Evolutionary conservation across 768 basidiomycete genomes (phyloP), one percentile per base, ranked within the genome.

Genomic region (Kwoniella dejecticola): DNA sequence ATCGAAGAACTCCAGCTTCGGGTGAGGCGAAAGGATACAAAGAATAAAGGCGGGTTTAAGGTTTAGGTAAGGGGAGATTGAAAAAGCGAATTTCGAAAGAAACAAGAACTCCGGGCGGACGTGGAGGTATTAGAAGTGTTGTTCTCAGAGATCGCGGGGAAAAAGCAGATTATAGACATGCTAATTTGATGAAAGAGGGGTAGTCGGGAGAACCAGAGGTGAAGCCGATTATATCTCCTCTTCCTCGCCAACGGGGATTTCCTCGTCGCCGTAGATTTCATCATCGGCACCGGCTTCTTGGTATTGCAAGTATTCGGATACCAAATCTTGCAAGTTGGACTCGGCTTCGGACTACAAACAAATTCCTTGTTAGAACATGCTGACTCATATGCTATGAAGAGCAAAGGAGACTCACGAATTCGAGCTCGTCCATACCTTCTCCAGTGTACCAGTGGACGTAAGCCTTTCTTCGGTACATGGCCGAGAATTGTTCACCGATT

Each of bases 261-360:
- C 70, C 62, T 69, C 74, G 38, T 79, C 76, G 42, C 67, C 75
- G 71, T 73, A 73, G 42, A 65, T 60, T 69, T 78, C 78, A 53
- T 76, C 73, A 8, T 74, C 77, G 38, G 77, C 74, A 17, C 67
- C 54, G 46, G 73, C 74, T 36, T 74, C 72, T 66, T 77, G 74
- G 75, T 79, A 80, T 64, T 80, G 80, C 67, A 95, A 91, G 82
- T 96, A 97, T 82, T 98, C 95, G 52, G 93, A 91, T 63, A 97
- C 90, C 67, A 98, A 83, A 83, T 97, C 95, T 79, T 96, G 92
- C 92, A 97, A 93, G 86, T 97, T 97, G 67, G 90, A 93, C 82
- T 98, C 94, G 58, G 94, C 95, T 81, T 98, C 95, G 65, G 95
- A 94, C 85, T 97, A 92, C n/a, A n/a, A n/a, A n/a, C n/a, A n/a